These are phyloP conservation scores for Flagelloscypha sp. DNA, from an alignment of 768 basidiomycete species.

Conservation along the genomic window DNA sequence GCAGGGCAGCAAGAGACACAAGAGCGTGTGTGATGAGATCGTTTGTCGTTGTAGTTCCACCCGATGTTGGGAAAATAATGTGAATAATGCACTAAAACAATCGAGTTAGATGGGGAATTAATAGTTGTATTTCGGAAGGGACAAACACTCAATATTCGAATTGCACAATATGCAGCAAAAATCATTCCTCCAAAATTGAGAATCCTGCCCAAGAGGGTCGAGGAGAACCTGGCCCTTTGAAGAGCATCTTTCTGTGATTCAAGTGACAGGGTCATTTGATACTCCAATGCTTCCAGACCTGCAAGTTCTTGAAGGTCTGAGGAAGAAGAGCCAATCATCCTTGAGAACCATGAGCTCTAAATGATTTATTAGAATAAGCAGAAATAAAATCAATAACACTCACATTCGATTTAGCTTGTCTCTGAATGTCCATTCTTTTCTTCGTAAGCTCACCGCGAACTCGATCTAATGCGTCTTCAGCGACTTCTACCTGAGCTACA, in stretches of 20 bases:
- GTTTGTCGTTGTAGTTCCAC: conserved; percentile 16
- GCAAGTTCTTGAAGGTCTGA: conserved; percentile 49
- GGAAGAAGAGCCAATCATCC: too few relatives aligned
- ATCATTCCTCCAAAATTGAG: conserved; percentile 37
- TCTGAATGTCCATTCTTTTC: conserved; percentile 25
- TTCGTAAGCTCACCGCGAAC: conserved; percentile 50
- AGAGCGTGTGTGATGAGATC: too few relatives aligned
- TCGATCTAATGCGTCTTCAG: conserved; percentile 50
- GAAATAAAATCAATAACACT: conserved; percentile 12
- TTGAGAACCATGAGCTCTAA: not conserved
- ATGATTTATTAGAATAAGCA: not conserved
- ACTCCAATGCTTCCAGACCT: conserved; percentile 60
- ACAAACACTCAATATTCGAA: conserved; percentile 55
- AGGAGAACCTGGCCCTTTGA: conserved; percentile 38
- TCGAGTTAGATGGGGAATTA: too few relatives aligned
- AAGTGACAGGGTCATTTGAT: conserved; percentile 56
- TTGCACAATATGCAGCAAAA: conserved; percentile 62
- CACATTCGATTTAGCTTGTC: conserved; percentile 24
- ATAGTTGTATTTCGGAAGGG: not conserved
- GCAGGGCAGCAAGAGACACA: too few relatives aligned
- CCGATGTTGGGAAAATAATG: conserved; percentile 29
- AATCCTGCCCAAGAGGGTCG: conserved; percentile 48
- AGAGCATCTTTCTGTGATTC: conserved; percentile 41
- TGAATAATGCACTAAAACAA: conserved; percentile 45
- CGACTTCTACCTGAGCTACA: too few relatives aligned